Percentiles rank a stretch among this genome's conserved stretches.
Conservation (phyloP, 345 rosid species). For the Citrus trifoliata region DNA sequence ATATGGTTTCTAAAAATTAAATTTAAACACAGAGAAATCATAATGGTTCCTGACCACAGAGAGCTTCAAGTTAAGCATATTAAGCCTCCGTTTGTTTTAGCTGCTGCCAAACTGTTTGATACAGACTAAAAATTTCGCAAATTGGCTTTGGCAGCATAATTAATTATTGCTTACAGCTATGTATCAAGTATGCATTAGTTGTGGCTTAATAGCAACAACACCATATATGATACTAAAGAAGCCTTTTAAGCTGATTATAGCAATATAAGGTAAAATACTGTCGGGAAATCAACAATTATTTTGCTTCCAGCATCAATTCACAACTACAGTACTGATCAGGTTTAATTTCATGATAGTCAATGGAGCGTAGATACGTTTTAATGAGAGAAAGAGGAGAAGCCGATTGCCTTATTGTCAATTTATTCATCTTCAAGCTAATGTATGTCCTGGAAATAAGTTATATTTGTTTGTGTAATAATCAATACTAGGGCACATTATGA, state of each 20-base stretch:
- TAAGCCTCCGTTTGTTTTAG: too few relatives aligned
- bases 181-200: too few relatives aligned
- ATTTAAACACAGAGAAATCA: neutral
- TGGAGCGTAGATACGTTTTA: neutral
- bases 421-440: neutral
- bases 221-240: too few relatives aligned
- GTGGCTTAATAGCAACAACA: too few relatives aligned
- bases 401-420: neutral
- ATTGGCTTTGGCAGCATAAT: too few relatives aligned
- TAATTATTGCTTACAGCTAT: too few relatives aligned
- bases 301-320: neutral
- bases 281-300: neutral
- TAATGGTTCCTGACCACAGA: too few relatives aligned
- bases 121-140: too few relatives aligned
- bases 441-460: neutral
- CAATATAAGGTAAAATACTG: neutral
- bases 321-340: neutral
- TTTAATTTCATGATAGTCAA: neutral
- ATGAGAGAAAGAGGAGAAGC: neutral
- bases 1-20: too few relatives aligned
- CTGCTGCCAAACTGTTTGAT: too few relatives aligned
- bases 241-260: too few relatives aligned
- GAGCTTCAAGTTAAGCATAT: too few relatives aligned
- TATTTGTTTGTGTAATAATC: neutral
- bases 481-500: neutral